phyloP scores from a whole-genome alignment of 2,329 filamentous ascomycete genomes.

The Diaporthe vaccinii region DNA sequence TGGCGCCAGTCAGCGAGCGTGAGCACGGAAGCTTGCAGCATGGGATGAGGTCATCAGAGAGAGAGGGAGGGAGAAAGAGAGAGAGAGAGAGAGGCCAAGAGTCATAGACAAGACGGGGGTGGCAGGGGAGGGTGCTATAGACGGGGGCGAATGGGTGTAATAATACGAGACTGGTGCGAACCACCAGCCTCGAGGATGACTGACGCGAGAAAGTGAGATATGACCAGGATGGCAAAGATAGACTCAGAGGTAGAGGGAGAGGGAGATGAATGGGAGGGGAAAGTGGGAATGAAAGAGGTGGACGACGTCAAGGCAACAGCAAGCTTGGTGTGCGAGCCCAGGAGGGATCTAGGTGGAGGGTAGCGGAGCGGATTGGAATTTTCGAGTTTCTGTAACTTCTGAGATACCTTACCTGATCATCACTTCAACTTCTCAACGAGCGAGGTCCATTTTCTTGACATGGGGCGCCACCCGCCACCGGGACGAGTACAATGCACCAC shows the following conservation, averaged over 20 bases:
- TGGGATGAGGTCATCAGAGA: slow-evolving; percentile 26
- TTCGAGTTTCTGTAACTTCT: slow-evolving; percentile 32
- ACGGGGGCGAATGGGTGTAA: slow-evolving; percentile 20
- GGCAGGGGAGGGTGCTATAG: slow-evolving; percentile 8
- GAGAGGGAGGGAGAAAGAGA: neutral
- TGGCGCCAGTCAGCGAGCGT: slow-evolving; percentile 41
- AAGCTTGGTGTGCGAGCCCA: slow-evolving; percentile 15
- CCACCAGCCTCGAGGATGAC: neutral
- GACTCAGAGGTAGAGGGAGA: neutral
- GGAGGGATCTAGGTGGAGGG: neutral
- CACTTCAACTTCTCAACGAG: slow-evolving; percentile 12
- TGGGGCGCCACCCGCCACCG: neutral
- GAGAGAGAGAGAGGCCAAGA: neutral
- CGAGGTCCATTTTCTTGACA: too few species aligned
- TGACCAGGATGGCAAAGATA: neutral
- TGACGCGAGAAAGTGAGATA: slow-evolving; percentile 17
- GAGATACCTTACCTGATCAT: slow-evolving; percentile 36
- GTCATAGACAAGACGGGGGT: slow-evolving; percentile 31
- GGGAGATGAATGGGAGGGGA: neutral
- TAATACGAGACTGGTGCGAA: slow-evolving; percentile 32
- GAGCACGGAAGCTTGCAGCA: slow-evolving; percentile 23
- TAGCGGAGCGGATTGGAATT: slow-evolving; percentile 24
- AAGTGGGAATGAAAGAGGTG: neutral
- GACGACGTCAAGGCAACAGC: slow-evolving; percentile 35
- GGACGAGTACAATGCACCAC: neutral